Evolutionary conservation across 805 yeast species (phyloP).

Genomic region (Zygosaccharomyces bailii): DNA sequence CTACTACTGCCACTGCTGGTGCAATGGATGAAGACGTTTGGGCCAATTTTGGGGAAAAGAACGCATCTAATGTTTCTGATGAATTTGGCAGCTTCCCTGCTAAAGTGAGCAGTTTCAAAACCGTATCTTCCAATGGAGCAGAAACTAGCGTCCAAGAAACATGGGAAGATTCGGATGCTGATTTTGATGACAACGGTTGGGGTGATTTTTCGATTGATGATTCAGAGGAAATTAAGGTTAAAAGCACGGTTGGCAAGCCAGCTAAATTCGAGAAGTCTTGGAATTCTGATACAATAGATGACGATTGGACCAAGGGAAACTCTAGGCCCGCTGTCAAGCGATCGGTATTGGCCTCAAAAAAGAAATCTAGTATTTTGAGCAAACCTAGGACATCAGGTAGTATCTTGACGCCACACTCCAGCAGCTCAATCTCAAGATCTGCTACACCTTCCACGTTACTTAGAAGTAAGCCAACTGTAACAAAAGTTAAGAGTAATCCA

Average conservation of each 20-base stretch:
- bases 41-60: conserved; percentile 20
- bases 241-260: conserved; percentile 8
- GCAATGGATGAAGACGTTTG: conserved; percentile 35
- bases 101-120: neutral
- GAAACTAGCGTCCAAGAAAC: neutral
- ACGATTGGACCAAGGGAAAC: too few species aligned
- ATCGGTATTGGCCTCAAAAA: conserved; percentile 3
- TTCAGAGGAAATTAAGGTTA: neutral
- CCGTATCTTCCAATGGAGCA: neutral
- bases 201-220: conserved; percentile 17
- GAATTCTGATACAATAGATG: conserved; percentile 22
- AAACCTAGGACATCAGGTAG: conserved; percentile 2
- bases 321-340: too few species aligned
- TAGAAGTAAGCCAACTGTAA: neutral
- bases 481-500: conserved; percentile 1
- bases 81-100: neutral
- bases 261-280: conserved; percentile 22
- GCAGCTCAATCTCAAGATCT: conserved; percentile 2
- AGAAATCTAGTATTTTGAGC: conserved; percentile 5
- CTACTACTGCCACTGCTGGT: conserved; percentile 2
- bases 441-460: conserved; percentile 2
- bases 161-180: neutral
- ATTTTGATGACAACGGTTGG: conserved; percentile 30
- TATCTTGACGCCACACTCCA: conserved; percentile 12
- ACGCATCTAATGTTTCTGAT: conserved; percentile 4